Percentiles rank a stretch among this genome's conserved stretches.
Evolutionary conservation across 495 filamentous ascomycete species (phyloP).

Genomic region (Hypoxylon intermedium): DNA sequence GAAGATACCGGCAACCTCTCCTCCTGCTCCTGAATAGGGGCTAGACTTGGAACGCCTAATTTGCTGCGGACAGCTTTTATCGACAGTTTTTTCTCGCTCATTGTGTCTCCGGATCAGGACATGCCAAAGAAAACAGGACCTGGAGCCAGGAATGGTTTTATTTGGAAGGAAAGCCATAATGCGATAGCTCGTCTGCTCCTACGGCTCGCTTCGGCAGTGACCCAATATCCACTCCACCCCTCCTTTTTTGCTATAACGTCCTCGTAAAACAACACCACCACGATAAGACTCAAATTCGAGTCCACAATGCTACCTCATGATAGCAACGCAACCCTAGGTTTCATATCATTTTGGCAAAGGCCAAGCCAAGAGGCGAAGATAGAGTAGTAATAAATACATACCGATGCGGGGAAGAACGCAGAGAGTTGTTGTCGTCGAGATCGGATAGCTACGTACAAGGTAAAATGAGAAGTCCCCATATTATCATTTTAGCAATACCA

Average conservation of each 20-base stretch:
- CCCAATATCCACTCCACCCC: not conserved
- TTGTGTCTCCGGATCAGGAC: not conserved
- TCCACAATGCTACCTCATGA: constrained; percentile 22
- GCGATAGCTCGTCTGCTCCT: not conserved
- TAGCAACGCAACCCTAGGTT: constrained; percentile 8
- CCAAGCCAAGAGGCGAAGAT: not conserved
- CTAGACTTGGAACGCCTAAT: not conserved
- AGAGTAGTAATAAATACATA: constrained; percentile 13
- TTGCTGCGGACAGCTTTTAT: constrained; percentile 1
- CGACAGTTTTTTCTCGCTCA: constrained; percentile 14
- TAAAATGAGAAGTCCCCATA: not conserved
- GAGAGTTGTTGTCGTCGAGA: not conserved
- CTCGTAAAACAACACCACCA: not conserved
- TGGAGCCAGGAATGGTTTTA: not conserved
- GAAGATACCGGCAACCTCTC: constrained; percentile 27
- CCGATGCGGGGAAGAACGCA: constrained; percentile 23
- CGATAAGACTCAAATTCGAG: constrained; percentile 16
- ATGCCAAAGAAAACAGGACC: not conserved
- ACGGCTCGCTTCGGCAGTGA: not conserved
- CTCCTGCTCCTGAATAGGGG: constrained; percentile 8
- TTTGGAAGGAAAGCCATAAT: not conserved
- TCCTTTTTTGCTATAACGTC: not conserved
- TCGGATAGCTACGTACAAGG: not conserved
- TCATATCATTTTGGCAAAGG: constrained; percentile 3
- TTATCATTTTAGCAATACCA: not conserved